Evolutionary conservation across 192 early-diverging fungal genomes (phyloP), one percentile per base, ranked within the genome.

Genomic region (Podila clonocystis): DNA sequence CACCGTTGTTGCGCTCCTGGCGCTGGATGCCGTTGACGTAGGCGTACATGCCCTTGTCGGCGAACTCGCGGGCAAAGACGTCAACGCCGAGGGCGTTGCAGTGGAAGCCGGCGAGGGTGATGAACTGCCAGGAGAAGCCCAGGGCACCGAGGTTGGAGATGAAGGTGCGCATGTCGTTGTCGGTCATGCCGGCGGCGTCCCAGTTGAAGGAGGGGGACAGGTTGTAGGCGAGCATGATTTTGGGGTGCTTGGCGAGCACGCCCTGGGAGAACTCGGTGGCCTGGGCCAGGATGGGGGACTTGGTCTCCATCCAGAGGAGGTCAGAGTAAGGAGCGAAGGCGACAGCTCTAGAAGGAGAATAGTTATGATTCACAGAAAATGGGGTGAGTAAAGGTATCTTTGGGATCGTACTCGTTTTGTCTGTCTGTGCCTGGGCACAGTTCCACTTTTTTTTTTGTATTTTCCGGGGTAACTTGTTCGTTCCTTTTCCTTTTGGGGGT

Each of bases 71-170:
- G 22, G 97, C 94, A 89, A 99, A 97, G 58, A 93, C 78, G 58
- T 85, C 84, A 49, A 91, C 87, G 11, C 93, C 95, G 33, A 99
- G 87, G 1, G 96, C 95, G 72, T 95, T 93, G 67, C 94, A 94
- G 77, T 97, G 96, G 88, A 97, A 93, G 82, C 97, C 97, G 75
- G 92, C 96, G 31, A 99, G 87, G 20, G 97, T 99, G 75, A 97
- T 98, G 83, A 99, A 99, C 85, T 99, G 96, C 96, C 97, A 99
- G 41, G 89, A 89, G 87, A 98, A 98, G n/a, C 97, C 96, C 11
- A 97, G 89, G 80, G 89, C 89, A 67, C 94, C 96, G 29, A 99
- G 87, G 65, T 95, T 91, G 22, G 82, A 82, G 60, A 97, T 91
- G 82, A 94, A 99, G 67, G 82, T 82, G 50, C 91, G 85, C 88